Percentiles rank a stretch among this genome's conserved stretches.
Evolutionary conservation across 2,329 filamentous ascomycete species (phyloP).

Genomic region (Fonsecaea nubica): DNA sequence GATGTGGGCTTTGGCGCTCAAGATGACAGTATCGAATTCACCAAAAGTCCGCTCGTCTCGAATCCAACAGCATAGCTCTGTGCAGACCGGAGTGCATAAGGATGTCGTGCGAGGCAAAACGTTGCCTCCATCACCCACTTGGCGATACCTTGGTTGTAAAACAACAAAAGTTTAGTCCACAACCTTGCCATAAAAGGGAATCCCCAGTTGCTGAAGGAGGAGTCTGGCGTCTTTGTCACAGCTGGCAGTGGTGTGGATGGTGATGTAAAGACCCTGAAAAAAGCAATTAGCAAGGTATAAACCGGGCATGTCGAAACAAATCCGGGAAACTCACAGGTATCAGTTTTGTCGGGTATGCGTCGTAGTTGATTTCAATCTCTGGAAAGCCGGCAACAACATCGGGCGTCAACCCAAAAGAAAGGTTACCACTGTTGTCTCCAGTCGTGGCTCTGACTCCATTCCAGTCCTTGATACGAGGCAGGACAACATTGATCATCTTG

Average conservation of each 20-base stretch:
- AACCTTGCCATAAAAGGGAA: constrained; percentile 83
- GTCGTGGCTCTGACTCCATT: constrained; percentile 75
- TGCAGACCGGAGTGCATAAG: neutral
- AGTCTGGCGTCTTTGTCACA: constrained; percentile 85
- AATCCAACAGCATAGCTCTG: neutral
- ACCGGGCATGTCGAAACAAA: neutral
- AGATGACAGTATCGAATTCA: too few relatives aligned
- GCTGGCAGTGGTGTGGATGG: constrained; percentile 81
- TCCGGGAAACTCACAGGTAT: constrained; percentile 61
- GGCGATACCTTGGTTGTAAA: neutral
- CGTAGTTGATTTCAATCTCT: constrained; percentile 93
- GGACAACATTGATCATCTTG: constrained; percentile 85
- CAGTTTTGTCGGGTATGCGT: constrained; percentile 54
- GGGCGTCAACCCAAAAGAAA: constrained; percentile 78
- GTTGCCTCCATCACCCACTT: neutral
- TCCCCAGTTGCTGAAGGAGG: constrained; percentile 72
- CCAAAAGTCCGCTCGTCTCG: neutral
- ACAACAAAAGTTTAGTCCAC: constrained; percentile 51
- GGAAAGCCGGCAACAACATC: constrained; percentile 84
- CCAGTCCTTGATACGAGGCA: constrained; percentile 97
- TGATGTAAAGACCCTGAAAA: constrained; percentile 77
- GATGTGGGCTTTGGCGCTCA: too few relatives aligned
- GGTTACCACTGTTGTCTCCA: constrained; percentile 87
- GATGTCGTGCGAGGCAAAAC: neutral
- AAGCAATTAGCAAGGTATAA: constrained; percentile 46